These are phyloP conservation scores for Agaricus bisporus DNA, from an alignment of 768 basidiomycete genomes.

Conservation along the genomic window DNA sequence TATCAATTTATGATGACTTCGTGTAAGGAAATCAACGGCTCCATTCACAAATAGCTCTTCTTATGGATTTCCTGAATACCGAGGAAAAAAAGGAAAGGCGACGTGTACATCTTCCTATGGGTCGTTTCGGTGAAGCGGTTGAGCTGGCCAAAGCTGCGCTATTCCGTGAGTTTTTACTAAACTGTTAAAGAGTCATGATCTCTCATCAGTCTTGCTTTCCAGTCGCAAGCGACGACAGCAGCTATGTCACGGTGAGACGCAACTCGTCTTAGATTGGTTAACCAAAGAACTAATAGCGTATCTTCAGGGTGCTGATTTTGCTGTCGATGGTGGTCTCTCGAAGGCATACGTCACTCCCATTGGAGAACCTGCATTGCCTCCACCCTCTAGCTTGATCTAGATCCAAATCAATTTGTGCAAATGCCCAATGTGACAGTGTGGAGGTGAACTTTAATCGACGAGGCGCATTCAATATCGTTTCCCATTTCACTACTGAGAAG, in stretches of 20 bases:
- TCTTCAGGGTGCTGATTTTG: constrained; percentile 80
- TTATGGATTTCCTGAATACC: constrained; percentile 98
- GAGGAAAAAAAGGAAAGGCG: constrained; percentile 91
- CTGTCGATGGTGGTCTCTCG: constrained; percentile 91
- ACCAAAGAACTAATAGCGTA: constrained; percentile 4
- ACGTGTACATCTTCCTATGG: constrained; percentile 90
- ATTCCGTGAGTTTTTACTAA: constrained; percentile 58
- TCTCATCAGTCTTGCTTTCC: constrained; percentile 34
- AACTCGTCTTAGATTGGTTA: neutral
- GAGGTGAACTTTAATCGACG: neutral
- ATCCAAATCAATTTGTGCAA: neutral
- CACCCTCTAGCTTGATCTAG: constrained; percentile 59
- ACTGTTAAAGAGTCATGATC: neutral
- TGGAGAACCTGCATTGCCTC: constrained; percentile 67
- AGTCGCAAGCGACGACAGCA: constrained; percentile 88
- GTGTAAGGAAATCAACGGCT: constrained; percentile 2
- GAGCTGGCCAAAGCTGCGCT: constrained; percentile 91
- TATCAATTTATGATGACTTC: neutral
- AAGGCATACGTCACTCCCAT: constrained; percentile 89
- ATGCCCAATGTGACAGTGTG: neutral
- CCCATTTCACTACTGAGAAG: too few relatives aligned
- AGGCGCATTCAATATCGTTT: too few relatives aligned
- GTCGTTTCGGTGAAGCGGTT: constrained; percentile 94
- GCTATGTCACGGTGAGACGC: constrained; percentile 81
- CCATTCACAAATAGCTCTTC: constrained; percentile 53